These are phyloP conservation scores for Phytopythium boreale DNA, from an alignment of 352 stramenopile species.

Conservation along the genomic window DNA sequence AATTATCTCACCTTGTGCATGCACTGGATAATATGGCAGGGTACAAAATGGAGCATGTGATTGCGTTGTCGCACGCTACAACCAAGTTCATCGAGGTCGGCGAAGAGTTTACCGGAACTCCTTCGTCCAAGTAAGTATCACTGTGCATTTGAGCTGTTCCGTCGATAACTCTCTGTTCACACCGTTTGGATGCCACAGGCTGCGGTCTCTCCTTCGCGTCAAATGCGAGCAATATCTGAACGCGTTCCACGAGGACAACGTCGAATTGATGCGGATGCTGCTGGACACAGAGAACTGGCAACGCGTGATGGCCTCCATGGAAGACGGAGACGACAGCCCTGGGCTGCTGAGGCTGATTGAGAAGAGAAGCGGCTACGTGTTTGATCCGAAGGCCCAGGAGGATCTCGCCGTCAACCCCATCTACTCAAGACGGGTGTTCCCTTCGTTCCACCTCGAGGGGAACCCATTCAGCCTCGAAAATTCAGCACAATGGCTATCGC, in stretches of 20 bases:
- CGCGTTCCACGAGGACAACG: constrained; percentile 78
- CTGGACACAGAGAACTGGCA: constrained; percentile 85
- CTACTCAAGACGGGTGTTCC: constrained; percentile 66
- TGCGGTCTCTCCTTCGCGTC: constrained; percentile 62
- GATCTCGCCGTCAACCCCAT: constrained; percentile 50
- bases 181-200: constrained; percentile 21
- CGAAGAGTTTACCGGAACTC: constrained; percentile 77
- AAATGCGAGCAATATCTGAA: constrained; percentile 83
- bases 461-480: constrained; percentile 65
- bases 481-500: constrained; percentile 48
- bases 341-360: constrained; percentile 67
- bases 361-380: constrained; percentile 70
- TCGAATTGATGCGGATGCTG: constrained; percentile 80
- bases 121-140: constrained; percentile 57
- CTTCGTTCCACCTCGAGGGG: constrained; percentile 48
- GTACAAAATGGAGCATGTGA: constrained; percentile 88
- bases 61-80: constrained; percentile 72
- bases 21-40: constrained; percentile 22
- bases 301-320: constrained; percentile 50
- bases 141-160: neutral
- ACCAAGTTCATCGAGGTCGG: constrained; percentile 78
- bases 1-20: neutral
- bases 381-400: constrained; percentile 44
- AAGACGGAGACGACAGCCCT: constrained; percentile 39
- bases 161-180: neutral